Evolutionary conservation across 2,329 filamentous ascomycete genomes (phyloP).

Genomic region (Paracoccidioides brasiliensis): DNA sequence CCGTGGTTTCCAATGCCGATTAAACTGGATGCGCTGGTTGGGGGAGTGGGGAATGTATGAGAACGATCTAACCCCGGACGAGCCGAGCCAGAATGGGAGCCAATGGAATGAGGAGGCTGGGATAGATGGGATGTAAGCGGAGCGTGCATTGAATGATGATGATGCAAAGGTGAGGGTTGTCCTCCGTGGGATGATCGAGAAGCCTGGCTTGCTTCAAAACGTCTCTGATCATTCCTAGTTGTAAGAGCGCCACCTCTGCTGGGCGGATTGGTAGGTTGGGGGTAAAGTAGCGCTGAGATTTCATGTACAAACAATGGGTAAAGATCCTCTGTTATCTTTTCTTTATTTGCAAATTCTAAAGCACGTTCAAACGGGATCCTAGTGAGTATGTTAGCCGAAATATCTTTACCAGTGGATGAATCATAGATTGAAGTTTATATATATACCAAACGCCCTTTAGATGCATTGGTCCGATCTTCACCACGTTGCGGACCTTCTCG

Average conservation of each 20-base stretch:
- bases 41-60: conserved; percentile 87
- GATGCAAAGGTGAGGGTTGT: conserved; percentile 46
- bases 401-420: neutral
- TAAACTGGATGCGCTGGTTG: conserved; percentile 80
- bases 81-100: conserved; percentile 41
- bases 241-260: conserved; percentile 49
- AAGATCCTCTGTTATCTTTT: conserved; percentile 91
- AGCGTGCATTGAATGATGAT: conserved; percentile 54
- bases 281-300: conserved; percentile 79
- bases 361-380: conserved; percentile 95
- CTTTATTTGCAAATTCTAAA: conserved; percentile 98
- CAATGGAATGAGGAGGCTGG: conserved; percentile 47
- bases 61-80: conserved; percentile 71
- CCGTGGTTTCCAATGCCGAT: conserved; percentile 63
- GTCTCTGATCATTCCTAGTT: conserved; percentile 65
- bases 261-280: conserved; percentile 58
- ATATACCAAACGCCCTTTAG: conserved; percentile 85
- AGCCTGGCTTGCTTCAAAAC: conserved; percentile 49
- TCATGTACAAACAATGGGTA: conserved; percentile 97
- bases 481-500: conserved; percentile 90
- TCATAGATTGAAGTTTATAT: conserved; percentile 21
- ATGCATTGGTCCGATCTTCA: conserved; percentile 99
- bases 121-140: conserved; percentile 47
- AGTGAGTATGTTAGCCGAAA: conserved; percentile 5
- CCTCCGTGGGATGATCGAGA: conserved; percentile 52